These are phyloP conservation scores for Stagonosporopsis tanaceti DNA, from an alignment of 2,329 filamentous ascomycete genomes.

Conservation along the genomic window DNA sequence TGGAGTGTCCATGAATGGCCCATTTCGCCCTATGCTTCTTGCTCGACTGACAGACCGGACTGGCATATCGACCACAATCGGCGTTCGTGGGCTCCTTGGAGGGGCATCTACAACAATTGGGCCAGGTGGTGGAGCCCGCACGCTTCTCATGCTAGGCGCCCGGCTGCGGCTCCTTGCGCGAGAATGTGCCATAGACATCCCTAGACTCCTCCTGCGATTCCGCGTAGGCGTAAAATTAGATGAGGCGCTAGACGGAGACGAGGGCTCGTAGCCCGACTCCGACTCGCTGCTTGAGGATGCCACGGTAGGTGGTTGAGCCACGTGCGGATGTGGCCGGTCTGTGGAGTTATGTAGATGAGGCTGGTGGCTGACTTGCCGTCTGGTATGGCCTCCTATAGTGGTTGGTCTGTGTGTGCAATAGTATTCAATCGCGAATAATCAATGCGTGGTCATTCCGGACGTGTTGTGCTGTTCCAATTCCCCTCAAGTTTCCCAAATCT, in stretches of 20 bases:
- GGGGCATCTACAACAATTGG: constrained; percentile 38
- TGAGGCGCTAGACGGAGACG: constrained; percentile 29
- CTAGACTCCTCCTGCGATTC: constrained; percentile 23
- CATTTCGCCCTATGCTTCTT: constrained; percentile 35
- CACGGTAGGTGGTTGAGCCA: constrained; percentile 27
- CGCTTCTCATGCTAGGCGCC: constrained; percentile 41
- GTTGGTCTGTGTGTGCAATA: constrained; percentile 1
- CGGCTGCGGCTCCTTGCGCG: constrained; percentile 41
- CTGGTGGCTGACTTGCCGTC: constrained; percentile 12
- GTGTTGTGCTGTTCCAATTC: not conserved
- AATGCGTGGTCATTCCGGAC: not conserved
- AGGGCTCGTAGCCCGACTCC: constrained; percentile 31
- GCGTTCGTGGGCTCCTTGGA: constrained; percentile 36
- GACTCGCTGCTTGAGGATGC: constrained; percentile 31
- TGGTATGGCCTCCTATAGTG: constrained; percentile 1
- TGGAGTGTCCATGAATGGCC: constrained; percentile 38
- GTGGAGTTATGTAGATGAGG: not conserved
- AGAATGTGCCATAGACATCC: constrained; percentile 40
- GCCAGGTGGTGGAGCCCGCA: constrained; percentile 27
- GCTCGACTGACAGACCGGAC: constrained; percentile 37
- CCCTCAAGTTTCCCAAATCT: constrained; percentile 3
- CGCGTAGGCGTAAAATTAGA: constrained; percentile 27
- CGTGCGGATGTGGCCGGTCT: constrained; percentile 13
- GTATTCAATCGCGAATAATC: not conserved
- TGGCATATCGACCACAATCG: constrained; percentile 41